Base-by-base conservation (phyloP, 164 flowering plant species). In the Dillenia turbinata region DNA sequence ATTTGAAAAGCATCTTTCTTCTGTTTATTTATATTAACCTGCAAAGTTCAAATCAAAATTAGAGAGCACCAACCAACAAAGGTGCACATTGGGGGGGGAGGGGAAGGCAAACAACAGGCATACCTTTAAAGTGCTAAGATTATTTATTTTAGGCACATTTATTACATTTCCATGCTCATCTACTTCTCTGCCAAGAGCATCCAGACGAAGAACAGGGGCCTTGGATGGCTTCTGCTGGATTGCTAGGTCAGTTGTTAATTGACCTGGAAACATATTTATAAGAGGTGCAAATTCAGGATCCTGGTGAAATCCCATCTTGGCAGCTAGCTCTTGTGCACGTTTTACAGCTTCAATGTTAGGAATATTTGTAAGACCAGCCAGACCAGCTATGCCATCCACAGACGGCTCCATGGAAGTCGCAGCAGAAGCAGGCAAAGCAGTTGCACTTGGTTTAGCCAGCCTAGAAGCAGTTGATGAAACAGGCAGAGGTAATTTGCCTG, bases 11-110 rank as follows among this genome's bases (percentile, higher is more conserved):
- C 94, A 2, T 95, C 99, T 62, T 92, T 90, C 62, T 95, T 95
- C 80, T 90, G 97, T 66, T 95, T 95, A 85, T 95, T 95, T 56
- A 95, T 95, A 79, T 95, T 95, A 57, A 95, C 99, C 99, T 95
- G 81, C 11, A 70, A 66, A 69, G 13, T 55, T 50, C 14, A n/a
- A 47, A 65, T 9, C n/a, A 47, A 59, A 19, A 68, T 60, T 48
- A 75, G 53, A 59, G 44, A 10, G 40, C 4, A 51, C 44, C 47
- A 26, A 14, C 50, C 16, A 57, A 51, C 10, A 60, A 50, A 15
- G 46, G 11, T 57, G 46, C n/a, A 17, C 9, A 44, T 15, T 12
- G 15, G 48, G 22, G 24, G 46, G n/a, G 33, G 26, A 45, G 60
- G 40, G 48, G 10, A 49, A 3, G 24, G 12, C 44, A 51, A 16